phyloP scores from a whole-genome alignment of 2,329 filamentous ascomycete species.

The Fonsecaea pedrosoi region DNA sequence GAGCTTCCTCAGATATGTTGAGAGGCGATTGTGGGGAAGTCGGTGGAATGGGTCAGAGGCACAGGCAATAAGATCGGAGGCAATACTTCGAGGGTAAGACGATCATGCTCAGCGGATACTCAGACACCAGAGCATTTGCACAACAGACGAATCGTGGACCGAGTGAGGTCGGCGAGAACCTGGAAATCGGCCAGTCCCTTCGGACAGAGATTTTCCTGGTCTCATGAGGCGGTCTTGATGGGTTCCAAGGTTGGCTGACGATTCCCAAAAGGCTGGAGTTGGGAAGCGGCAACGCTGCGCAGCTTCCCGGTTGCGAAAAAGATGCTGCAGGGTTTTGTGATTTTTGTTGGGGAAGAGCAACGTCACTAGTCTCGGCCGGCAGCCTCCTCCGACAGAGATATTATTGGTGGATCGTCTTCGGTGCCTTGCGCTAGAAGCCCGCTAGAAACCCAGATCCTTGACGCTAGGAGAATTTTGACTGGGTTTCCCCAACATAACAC shows the following conservation, averaged over 20 bases:
- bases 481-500: slow-evolving; percentile 5
- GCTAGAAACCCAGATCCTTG: slow-evolving; percentile 26
- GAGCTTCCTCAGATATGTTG: slow-evolving; percentile 33
- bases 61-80: neutral
- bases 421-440: slow-evolving; percentile 32
- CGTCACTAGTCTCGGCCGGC: slow-evolving; percentile 23
- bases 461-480: neutral
- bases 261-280: slow-evolving; percentile 17
- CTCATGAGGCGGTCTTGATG: neutral
- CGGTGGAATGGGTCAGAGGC: slow-evolving; percentile 19
- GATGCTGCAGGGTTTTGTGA: slow-evolving; percentile 3
- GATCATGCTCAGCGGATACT: neutral
- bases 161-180: slow-evolving; percentile 3
- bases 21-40: slow-evolving; percentile 29
- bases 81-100: neutral
- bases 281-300: slow-evolving; percentile 7
- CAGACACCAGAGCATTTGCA: neutral
- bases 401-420: slow-evolving; percentile 14
- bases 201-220: slow-evolving; percentile 10
- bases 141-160: neutral
- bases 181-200: slow-evolving; percentile 2
- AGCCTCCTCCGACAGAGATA: neutral
- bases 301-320: slow-evolving; percentile 9
- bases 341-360: slow-evolving; percentile 34
- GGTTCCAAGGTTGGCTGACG: neutral